Evolutionary conservation across 2,329 filamentous ascomycete species (phyloP), one percentile per base, ranked within the genome.

Genomic region (Mariannaea elegans): DNA sequence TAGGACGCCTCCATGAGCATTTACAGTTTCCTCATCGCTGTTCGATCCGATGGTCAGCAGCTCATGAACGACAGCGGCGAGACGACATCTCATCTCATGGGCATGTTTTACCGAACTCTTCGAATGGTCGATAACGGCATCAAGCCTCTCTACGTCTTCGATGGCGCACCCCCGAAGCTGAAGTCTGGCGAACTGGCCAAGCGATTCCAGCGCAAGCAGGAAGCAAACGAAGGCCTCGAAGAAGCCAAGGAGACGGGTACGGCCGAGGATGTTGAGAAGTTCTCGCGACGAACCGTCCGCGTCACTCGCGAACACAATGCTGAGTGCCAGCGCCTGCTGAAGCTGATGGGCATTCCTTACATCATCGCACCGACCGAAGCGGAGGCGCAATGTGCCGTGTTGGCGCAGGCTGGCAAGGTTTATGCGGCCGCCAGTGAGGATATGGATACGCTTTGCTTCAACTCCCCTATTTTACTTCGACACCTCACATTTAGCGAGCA

Each of bases 51-150:
- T 71, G 95, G 95, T 69, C 93, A 99, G 77, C 93, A 97, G 78
- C 89, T 99, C 71, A 98, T 90, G 85, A 96, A 90, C 77, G 95
- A 99, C 72, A 90, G 89, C 51, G 95, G 95, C 72, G 93, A 98
- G 77, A 99, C 95, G 2, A 99, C 95, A 1, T 99, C 95, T 16
- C 95, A 99, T 76, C 82, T 99, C 14, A 98, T 99, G 94, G 95
- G 95, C 73, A 94, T 99, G 89, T 99, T 99, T 82, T 99, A 99
- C 83, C 94, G 95, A 70, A 99, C 95, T 2, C 85, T 99, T 7
- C 93, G 95, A 70, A 98, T 99, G 81, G 92, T 98, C 72, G 95
- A 99, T 79, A 98, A 97, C 71, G 95, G 95, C 58, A 98, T 99
- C 81, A 99, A 99, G 76, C 95, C 95, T 1, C 86, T 99, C 67